Evolutionary conservation across 192 early-diverging fungal species (phyloP), one percentile per base, ranked within the genome.

Genomic region (Backusella parvicylindrica): DNA sequence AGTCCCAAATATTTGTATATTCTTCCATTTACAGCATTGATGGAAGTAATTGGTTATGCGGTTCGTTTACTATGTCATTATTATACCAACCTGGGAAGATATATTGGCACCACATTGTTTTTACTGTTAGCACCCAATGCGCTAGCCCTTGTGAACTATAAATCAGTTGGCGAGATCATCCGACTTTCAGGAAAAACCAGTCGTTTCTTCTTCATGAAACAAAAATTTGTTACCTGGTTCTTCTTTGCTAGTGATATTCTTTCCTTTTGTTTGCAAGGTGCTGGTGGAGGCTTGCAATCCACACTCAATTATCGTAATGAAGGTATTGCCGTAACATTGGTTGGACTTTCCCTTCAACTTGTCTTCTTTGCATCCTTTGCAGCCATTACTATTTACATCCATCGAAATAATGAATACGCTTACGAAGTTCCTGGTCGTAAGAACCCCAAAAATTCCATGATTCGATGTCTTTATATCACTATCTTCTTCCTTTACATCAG

Each of bases 241-340:
- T 85, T 86, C 33, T 86, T 86, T 67, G 32, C 71, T 18, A 85
- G 84, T 77, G 85, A 86, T 68, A 77, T 86, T 7, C 75, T 85
- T 28, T 78, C 84, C 1, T 83, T 86, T 33, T 33, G 83, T n/a
- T 49, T 86, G 50, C 85, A 85, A 47, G 76, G 66, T 0, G 66
- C 66, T 0, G 66, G 66, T 16, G 66, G 66, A 21, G 66, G 66
- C 9, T 6, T 68, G 2, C 66, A 68, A 68, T 38, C 33, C 0
- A 38, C 66, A 38, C 18, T 38, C 1, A 37, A n/a, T 7, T 37
- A 37, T 13, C 32, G 36, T 23, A 23, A 36, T 68, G 35, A 37
- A 3, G 66, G 66, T 68, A 68, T 68, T 68, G 66, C 66, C 12
- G 36, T 68, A 18, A 68, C 66, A 6, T 23, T 68, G n/a, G 66